Evolutionary conservation across 441 rosid genomes (phyloP), one percentile per base, ranked within the genome.

Genomic region (Populus hybrid): DNA sequence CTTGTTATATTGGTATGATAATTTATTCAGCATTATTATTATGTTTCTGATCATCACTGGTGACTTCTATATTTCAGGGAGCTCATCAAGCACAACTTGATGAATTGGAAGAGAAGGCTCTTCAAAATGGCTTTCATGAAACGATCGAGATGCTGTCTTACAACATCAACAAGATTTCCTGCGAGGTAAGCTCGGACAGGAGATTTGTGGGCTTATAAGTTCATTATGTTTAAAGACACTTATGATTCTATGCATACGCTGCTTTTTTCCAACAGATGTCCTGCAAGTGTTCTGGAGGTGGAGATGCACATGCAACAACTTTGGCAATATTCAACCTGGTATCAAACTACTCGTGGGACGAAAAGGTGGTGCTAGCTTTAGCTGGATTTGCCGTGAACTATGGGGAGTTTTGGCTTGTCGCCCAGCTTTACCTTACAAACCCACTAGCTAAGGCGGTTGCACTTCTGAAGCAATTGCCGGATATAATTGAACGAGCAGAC

Each of bases 381-480:
- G 86, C 97, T 20, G 92, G 98, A 69, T 91, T 93, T 72, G 97
- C 98, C 0, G 89, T 89, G 73, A 90, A 86, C 84, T 92, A 90
- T 65, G 98, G 95, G 0, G 90, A 89, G 76, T 93, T 95, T 76
- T 90, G 94, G 92, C 94, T 92, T 42, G 85, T 93, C 0, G 88
- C 85, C 1, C 90, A 91, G 81, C 86, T 87, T 68, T 83, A 84
- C 84, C 90, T 87, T 70, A 80, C 94, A 18, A 91, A 90, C 83
- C 93, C 89, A 74, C 90, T 95, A 11, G 95, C 96, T 36, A 91
- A 84, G 83, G 83, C 88, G 2, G 82, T 95, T 59, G 97, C 96
- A 64, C 82, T 88, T 72, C 91, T 95, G 65, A 92, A 86, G 87
- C 97, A 90, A 28, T 84, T 92, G 75, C 95, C 96, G 6, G 83